Evolutionary conservation across 228 moss, liverwort and hornwort species (phyloP).

Genomic region (Sphagnum magellanicum): DNA sequence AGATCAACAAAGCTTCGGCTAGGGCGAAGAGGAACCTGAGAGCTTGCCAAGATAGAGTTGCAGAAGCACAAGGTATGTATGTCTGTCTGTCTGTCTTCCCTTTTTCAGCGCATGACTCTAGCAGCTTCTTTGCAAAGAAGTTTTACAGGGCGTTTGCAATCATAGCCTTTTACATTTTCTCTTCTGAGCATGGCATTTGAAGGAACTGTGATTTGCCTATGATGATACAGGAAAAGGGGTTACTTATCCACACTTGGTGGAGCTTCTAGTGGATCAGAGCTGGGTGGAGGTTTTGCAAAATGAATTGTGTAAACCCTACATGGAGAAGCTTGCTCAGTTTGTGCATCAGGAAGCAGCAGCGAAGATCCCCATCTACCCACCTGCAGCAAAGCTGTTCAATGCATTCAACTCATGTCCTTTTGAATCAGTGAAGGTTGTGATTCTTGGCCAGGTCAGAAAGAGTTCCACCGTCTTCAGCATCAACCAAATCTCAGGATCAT

Average conservation of each 20-base stretch:
- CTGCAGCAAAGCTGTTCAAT: constrained; percentile 70
- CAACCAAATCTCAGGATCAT: background rate
- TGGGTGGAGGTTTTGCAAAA: constrained; percentile 62
- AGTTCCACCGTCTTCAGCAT: background rate
- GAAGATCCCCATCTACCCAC: constrained; percentile 80
- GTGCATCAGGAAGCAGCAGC: constrained; percentile 66
- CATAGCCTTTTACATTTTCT: background rate
- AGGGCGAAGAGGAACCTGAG: constrained; percentile 57
- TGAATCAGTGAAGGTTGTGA: constrained; percentile 85
- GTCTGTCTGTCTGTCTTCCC: background rate
- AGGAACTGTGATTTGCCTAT: background rate
- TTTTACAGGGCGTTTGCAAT: background rate
- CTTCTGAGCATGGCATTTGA: background rate
- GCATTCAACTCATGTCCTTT: constrained; percentile 88
- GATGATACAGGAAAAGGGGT: constrained; percentile 38
- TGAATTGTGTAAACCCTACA: constrained; percentile 64
- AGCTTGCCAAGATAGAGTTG: constrained; percentile 59
- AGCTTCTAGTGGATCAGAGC: constrained; percentile 74
- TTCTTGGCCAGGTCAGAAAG: constrained; percentile 76
- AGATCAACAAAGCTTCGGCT: constrained; percentile 68
- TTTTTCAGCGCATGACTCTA: no score
- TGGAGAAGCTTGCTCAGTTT: constrained; percentile 57
- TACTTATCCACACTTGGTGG: constrained; percentile 50
- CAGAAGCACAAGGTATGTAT: constrained; percentile 57
- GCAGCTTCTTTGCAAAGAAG: background rate